Percentiles rank a stretch among this genome's conserved stretches.
These are phyloP conservation scores for Cystobasidiopsis lactophilus DNA, from an alignment of 768 basidiomycete species.

Conservation along the genomic window DNA sequence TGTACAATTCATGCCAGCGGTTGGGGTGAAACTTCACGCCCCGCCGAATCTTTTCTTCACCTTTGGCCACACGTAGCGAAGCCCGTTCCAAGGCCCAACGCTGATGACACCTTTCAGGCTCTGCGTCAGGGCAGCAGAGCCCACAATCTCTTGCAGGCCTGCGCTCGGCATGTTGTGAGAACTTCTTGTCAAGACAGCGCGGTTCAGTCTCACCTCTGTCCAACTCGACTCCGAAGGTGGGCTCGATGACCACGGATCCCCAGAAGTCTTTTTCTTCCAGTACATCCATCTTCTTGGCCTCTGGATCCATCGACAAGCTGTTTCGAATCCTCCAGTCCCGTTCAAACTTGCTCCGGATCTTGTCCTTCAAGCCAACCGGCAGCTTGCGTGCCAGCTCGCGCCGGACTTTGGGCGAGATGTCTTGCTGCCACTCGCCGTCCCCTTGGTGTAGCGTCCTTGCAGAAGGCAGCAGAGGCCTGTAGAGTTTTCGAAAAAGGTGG, in stretches of 20 bases:
- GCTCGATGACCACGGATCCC: constrained; percentile 13
- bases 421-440: constrained; percentile 33
- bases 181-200: too few relatives aligned
- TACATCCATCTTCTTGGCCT: too few relatives aligned
- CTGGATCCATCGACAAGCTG: background rate
- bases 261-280: constrained; percentile 13
- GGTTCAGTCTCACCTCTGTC: constrained; percentile 11
- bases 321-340: background rate
- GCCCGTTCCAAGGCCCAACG: constrained; percentile 14
- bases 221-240: constrained; percentile 10
- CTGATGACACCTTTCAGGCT: constrained; percentile 18
- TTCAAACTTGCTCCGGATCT: constrained; percentile 6
- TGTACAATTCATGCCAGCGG: too few relatives aligned
- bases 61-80: constrained; percentile 18
- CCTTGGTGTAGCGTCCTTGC: background rate
- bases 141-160: constrained; percentile 19
- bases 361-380: constrained; percentile 15
- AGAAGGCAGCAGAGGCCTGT: constrained; percentile 31
- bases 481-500: constrained; percentile 66
- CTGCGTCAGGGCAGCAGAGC: constrained; percentile 17
- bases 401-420: constrained; percentile 42
- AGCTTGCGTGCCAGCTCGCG: constrained; percentile 39
- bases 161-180: background rate
- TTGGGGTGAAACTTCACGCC: too few relatives aligned
- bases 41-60: constrained; percentile 12